Evolutionary conservation across 1,139 yeast genomes (phyloP).

Genomic region (Pneumocystis sp.): DNA sequence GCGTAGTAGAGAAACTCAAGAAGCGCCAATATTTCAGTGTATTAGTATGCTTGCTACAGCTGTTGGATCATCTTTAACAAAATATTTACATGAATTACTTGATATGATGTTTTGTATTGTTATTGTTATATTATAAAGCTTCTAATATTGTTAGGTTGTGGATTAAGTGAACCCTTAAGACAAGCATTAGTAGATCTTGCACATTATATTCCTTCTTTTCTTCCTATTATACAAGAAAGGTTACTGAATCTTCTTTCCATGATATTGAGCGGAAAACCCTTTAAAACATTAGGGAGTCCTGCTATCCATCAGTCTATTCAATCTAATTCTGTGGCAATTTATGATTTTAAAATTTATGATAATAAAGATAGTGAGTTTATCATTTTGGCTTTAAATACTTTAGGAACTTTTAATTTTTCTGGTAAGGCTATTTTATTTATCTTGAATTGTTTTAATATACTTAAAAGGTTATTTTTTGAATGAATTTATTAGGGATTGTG

Average conservation of each 20-base stretch:
- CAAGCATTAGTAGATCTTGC: slow-evolving; percentile 56
- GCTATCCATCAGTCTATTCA: slow-evolving; percentile 38
- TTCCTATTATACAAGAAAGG: slow-evolving; percentile 54
- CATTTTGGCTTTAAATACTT: slow-evolving; percentile 55
- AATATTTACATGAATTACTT: slow-evolving; percentile 70
- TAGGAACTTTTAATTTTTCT: slow-evolving; percentile 59
- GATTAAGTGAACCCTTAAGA: slow-evolving; percentile 66
- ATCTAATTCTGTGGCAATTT: slow-evolving; percentile 56
- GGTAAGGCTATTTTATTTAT: slow-evolving; percentile 7
- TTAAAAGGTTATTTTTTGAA: slow-evolving; percentile 47
- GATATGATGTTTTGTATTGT: slow-evolving; percentile 39
- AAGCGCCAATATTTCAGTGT: slow-evolving; percentile 79
- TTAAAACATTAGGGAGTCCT: slow-evolving; percentile 82
- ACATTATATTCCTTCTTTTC: slow-evolving; percentile 64
- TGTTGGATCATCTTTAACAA: slow-evolving; percentile 88
- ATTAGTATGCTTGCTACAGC: slow-evolving; percentile 75
- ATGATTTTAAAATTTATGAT: slow-evolving; percentile 45
- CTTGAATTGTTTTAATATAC: background rate
- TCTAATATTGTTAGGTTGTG: slow-evolving; percentile 39
- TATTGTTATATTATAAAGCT: background rate
- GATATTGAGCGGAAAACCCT: slow-evolving; percentile 69
- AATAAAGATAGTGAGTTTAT: slow-evolving; percentile 38
- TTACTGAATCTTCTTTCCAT: slow-evolving; percentile 57
- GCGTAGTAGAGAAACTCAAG: slow-evolving; percentile 55
- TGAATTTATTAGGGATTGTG: slow-evolving; percentile 76